Base-by-base conservation (phyloP, 2,329 filamentous ascomycete genomes). In the Akanthomyces lecanii region DNA sequence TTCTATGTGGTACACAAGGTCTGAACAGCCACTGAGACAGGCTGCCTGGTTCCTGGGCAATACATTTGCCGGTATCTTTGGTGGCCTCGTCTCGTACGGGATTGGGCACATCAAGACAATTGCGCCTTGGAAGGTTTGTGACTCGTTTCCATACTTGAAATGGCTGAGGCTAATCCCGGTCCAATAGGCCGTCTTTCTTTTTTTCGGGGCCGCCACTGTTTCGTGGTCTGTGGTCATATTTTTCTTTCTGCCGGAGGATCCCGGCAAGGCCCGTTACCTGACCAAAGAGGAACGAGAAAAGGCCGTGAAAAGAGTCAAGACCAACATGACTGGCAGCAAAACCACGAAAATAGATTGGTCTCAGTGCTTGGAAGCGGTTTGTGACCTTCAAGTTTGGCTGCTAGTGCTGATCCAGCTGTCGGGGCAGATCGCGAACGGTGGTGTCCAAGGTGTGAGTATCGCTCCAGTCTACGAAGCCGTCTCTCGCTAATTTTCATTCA, bases 281-380 rank as follows among this genome's bases (percentile, higher is more conserved):
- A 86, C 76, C 36, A 81, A 86, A 63, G 79, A 84, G 61, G 89
- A 92, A 64, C 82, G 84, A 2, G 71, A 85, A 0, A 77, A 89
- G 47, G 88, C 87, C 0, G 76, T 91, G 48, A 87, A 89, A 66
- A 81, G 89, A 1, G 83, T 92, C 28, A 78, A 87, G 0, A 78
- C 83, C 28, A 92, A 92, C 68, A 58, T 60, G 38, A 70, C 53
- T 63, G 69, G 62, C n/a, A 47, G 14, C 25, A 75, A 82, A 30
- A 33, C 3, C 4, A 61, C 18, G 6, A 33, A 30, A 36, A 42
- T 61, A 23, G 11, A 61, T 6, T 61, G 58, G 58, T 30, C 10
- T 6, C 58, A 61, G 23, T 61, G 58, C 25, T 18, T 11, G 8
- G 58, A 61, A 47, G 58, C 58, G n/a, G 23, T 61, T 21, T 45